Percentiles rank a stretch among this genome's conserved stretches.
phyloP scores from a whole-genome alignment of 2,329 filamentous ascomycete species.

The Arthrobotrys pseudoclavata region DNA sequence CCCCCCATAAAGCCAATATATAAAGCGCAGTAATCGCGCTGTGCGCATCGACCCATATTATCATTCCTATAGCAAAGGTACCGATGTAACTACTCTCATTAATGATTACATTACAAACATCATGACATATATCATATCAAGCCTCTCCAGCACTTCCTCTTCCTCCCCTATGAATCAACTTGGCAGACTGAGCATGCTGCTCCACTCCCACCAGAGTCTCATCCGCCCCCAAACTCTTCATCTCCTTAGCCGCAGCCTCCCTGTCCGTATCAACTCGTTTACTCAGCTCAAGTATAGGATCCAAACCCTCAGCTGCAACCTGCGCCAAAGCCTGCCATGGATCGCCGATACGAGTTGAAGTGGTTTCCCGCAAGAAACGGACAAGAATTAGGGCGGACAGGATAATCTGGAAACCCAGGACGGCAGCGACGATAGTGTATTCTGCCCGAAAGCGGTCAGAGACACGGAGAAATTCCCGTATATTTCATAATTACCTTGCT shows the following conservation, averaged over 20 bases:
- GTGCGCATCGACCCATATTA: no score
- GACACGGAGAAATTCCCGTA: not conserved
- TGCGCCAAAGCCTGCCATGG: slow-evolving; percentile 47
- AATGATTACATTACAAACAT: no score
- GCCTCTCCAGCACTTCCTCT: not conserved
- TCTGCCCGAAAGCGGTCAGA: slow-evolving; percentile 11
- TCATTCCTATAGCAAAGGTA: no score
- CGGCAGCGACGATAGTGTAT: slow-evolving; percentile 18
- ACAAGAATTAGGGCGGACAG: slow-evolving; percentile 17
- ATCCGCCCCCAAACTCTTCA: slow-evolving; percentile 21
- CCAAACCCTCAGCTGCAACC: slow-evolving; percentile 8
- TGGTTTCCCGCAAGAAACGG: slow-evolving; percentile 29
- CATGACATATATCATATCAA: not conserved
- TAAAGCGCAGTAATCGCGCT: no score
- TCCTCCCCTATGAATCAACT: slow-evolving; percentile 12
- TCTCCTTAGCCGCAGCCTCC: slow-evolving; percentile 1
- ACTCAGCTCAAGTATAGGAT: slow-evolving; percentile 10
- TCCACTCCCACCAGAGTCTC: slow-evolving; percentile 14
- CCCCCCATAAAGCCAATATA: no score
- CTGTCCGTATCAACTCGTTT: slow-evolving; percentile 13
- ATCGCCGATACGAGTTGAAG: slow-evolving; percentile 39
- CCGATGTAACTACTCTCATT: no score
- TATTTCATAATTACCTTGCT: not conserved
- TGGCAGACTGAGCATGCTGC: not conserved
- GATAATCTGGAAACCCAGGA: slow-evolving; percentile 33